Conservation (phyloP, 768 basidiomycete genomes). For the Hydnomerulius pinastri region DNA sequence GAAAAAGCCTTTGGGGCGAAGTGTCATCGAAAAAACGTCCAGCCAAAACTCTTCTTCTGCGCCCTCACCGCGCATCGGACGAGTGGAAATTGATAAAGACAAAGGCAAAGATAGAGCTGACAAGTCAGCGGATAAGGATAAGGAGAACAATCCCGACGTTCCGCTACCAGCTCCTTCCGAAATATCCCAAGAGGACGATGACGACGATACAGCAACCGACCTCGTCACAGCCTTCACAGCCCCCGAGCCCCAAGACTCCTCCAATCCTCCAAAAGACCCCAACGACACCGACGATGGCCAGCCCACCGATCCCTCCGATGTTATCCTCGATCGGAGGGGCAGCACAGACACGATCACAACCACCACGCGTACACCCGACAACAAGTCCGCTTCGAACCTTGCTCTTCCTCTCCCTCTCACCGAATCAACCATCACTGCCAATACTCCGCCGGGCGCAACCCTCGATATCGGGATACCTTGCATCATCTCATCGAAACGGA, state of each 20-base stretch:
- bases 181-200: conserved; percentile 35
- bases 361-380: conserved; percentile 17
- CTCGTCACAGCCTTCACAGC: conserved; percentile 22
- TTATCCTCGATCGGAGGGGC: conserved; percentile 21
- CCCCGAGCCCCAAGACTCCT: conserved; percentile 15
- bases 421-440: conserved; percentile 25
- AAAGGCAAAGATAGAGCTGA: conserved; percentile 34
- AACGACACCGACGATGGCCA: neutral
- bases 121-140: conserved; percentile 26
- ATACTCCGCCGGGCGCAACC: conserved; percentile 53
- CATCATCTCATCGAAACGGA: conserved; percentile 81
- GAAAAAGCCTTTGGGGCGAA: conserved; percentile 19
- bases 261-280: conserved; percentile 17
- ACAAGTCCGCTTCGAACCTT: conserved; percentile 14
- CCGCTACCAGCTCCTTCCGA: conserved; percentile 28
- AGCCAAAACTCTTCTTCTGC: conserved; percentile 11
- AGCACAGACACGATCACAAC: conserved; percentile 32
- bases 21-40: conserved; percentile 14
- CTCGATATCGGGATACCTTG: conserved; percentile 89
- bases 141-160: conserved; percentile 16
- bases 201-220: conserved; percentile 42
- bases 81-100: conserved; percentile 19
- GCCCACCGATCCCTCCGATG: conserved; percentile 15
- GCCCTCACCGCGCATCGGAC: conserved; percentile 19
- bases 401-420: conserved; percentile 14